Conservation (phyloP, 768 basidiomycete species). For the Collybia nuda region DNA sequence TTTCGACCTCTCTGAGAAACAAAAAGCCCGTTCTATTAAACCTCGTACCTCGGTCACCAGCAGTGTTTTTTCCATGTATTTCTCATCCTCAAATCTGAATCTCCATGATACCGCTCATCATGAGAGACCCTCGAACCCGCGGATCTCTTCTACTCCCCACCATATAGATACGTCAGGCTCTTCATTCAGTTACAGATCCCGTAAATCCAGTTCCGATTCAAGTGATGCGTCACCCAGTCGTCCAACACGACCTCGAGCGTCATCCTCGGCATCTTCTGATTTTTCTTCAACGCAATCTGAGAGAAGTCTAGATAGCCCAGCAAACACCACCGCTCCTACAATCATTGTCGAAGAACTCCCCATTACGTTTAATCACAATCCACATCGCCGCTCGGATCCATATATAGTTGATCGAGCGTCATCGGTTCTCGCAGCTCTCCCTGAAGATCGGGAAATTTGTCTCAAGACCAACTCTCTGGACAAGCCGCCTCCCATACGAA, state of each 20-base stretch:
- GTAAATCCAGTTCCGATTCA: conserved; percentile 16
- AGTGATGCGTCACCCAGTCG: conserved; percentile 16
- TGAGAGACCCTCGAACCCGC: conserved; percentile 12
- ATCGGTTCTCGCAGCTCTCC: conserved; percentile 45
- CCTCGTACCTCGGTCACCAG: conserved; percentile 46
- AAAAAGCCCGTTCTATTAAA: conserved; percentile 19
- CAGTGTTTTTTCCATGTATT: conserved; percentile 60
- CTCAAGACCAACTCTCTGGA: conserved; percentile 8
- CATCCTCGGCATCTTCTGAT: conserved; percentile 42
- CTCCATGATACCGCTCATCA: conserved; percentile 14
- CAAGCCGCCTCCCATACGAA: conserved; percentile 5
- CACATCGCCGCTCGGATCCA: conserved; percentile 23
- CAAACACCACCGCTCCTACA: conserved; percentile 19
- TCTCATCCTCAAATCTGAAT: conserved; percentile 42
- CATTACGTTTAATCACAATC: conserved; percentile 43
- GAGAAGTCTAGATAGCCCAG: conserved; percentile 30
- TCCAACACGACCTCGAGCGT: conserved; percentile 30
- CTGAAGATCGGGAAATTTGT: conserved; percentile 46
- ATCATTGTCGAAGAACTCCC: conserved; percentile 37
- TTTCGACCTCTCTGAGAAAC: conserved; percentile 52
- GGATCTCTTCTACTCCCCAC: conserved; percentile 11
- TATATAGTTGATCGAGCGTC: conserved; percentile 23
- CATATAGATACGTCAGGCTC: conserved; percentile 1
- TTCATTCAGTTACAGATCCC: conserved; percentile 2
- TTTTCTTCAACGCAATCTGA: conserved; percentile 39